These are phyloP conservation scores for Dipteronia sinensis DNA, from an alignment of 345 rosid species.

Conservation along the genomic window DNA sequence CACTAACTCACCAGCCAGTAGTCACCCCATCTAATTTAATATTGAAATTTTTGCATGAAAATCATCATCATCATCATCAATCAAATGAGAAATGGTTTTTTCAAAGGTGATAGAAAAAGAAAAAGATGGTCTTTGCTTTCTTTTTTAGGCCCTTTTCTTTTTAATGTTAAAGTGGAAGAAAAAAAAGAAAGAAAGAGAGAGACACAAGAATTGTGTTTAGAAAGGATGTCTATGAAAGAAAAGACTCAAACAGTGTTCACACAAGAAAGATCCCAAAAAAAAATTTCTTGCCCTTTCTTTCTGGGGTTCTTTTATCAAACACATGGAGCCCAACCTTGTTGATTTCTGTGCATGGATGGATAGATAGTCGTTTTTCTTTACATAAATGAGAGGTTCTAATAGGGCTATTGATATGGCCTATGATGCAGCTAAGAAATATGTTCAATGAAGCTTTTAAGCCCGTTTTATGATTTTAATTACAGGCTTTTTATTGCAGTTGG, in stretches of 20 bases:
- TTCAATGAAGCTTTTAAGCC: constrained; percentile 9
- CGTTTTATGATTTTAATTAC: not conserved
- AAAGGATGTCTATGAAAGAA: constrained; percentile 20
- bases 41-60: constrained; percentile 45
- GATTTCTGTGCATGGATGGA: constrained; percentile 30
- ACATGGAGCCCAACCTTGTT: constrained; percentile 30
- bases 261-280: constrained; percentile 24
- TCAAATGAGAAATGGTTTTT: constrained; percentile 21
- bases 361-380: not conserved
- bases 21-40: constrained; percentile 7
- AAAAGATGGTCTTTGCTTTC: constrained; percentile 38
- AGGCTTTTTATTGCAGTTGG: not conserved
- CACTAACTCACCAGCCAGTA: no score
- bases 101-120: constrained; percentile 35
- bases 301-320: constrained; percentile 4
- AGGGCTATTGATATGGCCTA: not conserved
- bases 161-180: constrained; percentile 29
- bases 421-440: not conserved
- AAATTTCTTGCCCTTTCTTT: constrained; percentile 9
- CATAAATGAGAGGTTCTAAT: not conserved
- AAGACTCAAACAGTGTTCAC: constrained; percentile 1
- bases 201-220: constrained; percentile 23
- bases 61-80: constrained; percentile 37
- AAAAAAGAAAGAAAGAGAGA: not conserved
- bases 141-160: constrained; percentile 1